Evolutionary conservation across 169 alveolate species (phyloP), one percentile per base, ranked within the genome.

Genomic region (Cystoisospora suis): DNA sequence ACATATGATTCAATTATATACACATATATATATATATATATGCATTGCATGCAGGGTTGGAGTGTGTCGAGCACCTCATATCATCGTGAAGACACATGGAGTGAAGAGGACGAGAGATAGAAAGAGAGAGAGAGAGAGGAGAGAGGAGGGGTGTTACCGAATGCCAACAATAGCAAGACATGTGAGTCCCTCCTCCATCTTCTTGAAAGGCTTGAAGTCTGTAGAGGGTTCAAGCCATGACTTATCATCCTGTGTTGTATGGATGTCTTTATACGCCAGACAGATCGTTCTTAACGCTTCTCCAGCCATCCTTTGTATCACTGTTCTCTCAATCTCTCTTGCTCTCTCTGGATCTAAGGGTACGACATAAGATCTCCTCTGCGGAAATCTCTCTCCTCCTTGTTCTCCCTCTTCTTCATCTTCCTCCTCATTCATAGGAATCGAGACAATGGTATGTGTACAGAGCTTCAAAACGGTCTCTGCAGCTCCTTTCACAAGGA

Each of bases 101-200:
- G n/a, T n/a, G n/a, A n/a, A 53, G 20, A 20, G 20, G 65, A 53
- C 9, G 65, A 20, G 20, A 53, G 20, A 53, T 53, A 20, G 9
- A 20, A 20, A 53, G 65, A 53, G n/a, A 53, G 65, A 53, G n/a
- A 9, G 65, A 20, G 20, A 53, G 20, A 20, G 20, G 20, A 9
- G 20, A 20, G 20, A 20, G 65, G n/a, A 20, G 20, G 42, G 45
- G 77, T 4, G 72, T 29, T 27, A 85, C 90, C 90, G 92, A 72
- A 97, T 96, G 44, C 99, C 99, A 38, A 95, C 91, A 53, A 97
- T 93, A 40, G 96, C 97, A 58, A 96, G 91, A 32, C 95, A 94
- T 34, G 94, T 95, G 44, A 94, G 93, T 38, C 95, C 96, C 9
- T 1, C 3, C 46, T 86, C 91, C 40, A 79, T 32, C 2, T 34